Evolutionary conservation across 2,329 filamentous ascomycete species (phyloP), one percentile per base, ranked within the genome.

Genomic region (Sarocladium kiliense): DNA sequence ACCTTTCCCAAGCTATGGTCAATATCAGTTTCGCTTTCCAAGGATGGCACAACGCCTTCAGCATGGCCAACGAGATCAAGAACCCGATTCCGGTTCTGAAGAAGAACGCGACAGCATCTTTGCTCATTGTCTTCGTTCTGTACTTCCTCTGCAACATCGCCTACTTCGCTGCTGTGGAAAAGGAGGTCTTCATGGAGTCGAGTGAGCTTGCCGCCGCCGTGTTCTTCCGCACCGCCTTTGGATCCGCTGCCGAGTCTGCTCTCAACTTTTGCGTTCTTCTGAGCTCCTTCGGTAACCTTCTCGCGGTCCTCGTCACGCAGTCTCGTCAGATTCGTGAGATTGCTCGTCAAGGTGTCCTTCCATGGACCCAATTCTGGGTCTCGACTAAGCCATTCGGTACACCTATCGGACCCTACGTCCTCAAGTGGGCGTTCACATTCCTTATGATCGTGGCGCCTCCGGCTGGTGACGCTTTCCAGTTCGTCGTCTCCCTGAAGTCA

Each of bases 391-490:
- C 84, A 0, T 86, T 86, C 56, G 83, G 82, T 2, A 87, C 84
- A 0, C 82, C 84, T 0, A 61, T 85, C 0, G 82, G 81, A 0
- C 82, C 83, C 0, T 85, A 85, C 57, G 54, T 76, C 2, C 59
- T 86, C 3, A 82, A 83, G 62, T 86, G 80, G 79, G 61, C 61
- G 0, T 64, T 84, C 56, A 86, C 83, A 0, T 63, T 81, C 2
- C 60, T 86, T 44, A 82, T 86, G 78, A 85, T 86, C 34, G 63
- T 82, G 0, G 81, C 78, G 0, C 77, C 81, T 0, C 82, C 84
- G 0, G 80, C 81, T 1, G 83, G 84, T 1, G 83, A 87, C 62
- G 84, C 84, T 0, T 87, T 87, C 64, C 78, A 80, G 57, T 86
- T 86, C 60, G 71, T 87, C 12, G 78, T 85, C 58, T 79, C 81